A percentile compares a stretch with the other conserved stretches of the same genome.
Evolutionary conservation across 2,329 filamentous ascomycete genomes (phyloP).

Genomic region (Pseudogymnoascus sp.): DNA sequence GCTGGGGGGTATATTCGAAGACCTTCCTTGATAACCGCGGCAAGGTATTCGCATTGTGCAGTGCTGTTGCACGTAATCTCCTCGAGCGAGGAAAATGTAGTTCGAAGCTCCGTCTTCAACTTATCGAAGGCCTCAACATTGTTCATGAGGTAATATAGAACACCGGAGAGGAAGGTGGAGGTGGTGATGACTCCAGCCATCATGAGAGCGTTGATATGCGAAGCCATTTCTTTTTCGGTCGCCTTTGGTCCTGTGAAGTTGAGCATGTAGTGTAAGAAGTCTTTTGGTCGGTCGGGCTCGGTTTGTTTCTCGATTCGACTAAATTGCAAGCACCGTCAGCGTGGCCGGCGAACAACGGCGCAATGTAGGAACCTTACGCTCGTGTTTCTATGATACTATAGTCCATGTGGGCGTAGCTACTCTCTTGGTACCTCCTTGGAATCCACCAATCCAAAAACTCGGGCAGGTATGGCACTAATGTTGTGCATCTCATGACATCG

Average conservation of each 20-base stretch:
- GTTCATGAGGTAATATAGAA: conserved; percentile 34
- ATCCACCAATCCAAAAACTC: conserved; percentile 1
- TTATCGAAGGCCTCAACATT: conserved; percentile 31
- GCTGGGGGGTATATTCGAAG: conserved; percentile 29
- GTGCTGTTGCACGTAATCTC: conserved; percentile 22
- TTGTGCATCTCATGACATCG: conserved; percentile 19
- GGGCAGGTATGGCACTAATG: neutral
- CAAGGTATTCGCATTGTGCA: conserved; percentile 26
- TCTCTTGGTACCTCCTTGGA: neutral
- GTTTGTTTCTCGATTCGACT: neutral
- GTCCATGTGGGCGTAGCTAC: neutral
- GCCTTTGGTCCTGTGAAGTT: conserved; percentile 15
- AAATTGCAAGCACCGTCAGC: neutral
- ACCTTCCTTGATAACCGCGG: conserved; percentile 31
- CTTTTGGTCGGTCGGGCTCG: conserved; percentile 10
- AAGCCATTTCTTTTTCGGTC: conserved; percentile 15
- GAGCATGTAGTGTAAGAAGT: conserved; percentile 19
- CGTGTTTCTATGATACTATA: neutral
- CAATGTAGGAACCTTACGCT: neutral
- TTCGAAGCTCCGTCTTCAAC: conserved; percentile 36
- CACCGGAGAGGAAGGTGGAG: conserved; percentile 37
- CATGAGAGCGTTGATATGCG: conserved; percentile 21
- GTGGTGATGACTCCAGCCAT: conserved; percentile 46
- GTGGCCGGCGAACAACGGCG: neutral
- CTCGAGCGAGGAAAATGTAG: conserved; percentile 29